Evolutionary conservation across 129 eudicot species (phyloP).

Genomic region (Apium graveolens): DNA sequence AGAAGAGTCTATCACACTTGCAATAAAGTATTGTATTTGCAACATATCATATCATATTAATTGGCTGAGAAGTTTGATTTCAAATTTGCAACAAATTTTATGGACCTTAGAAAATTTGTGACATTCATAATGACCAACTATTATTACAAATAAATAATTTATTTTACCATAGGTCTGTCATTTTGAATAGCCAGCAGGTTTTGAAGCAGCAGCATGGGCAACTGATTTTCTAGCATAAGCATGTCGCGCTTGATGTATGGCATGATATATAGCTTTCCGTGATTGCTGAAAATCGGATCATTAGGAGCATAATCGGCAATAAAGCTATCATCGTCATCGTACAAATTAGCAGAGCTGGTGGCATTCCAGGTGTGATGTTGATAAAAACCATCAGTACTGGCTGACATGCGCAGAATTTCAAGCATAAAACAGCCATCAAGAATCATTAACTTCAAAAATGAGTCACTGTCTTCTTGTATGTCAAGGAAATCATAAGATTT

Average conservation of each 20-base stretch:
- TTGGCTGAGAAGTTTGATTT: neutral
- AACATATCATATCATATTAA: neutral
- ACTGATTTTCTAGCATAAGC: conserved; percentile 69
- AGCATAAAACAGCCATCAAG: conserved; percentile 24
- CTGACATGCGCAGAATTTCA: conserved; percentile 17
- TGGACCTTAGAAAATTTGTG: neutral
- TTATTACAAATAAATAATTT: neutral
- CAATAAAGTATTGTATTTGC: neutral
- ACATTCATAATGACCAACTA: neutral
- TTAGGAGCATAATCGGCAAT: conserved; percentile 42
- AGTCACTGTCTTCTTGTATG: neutral
- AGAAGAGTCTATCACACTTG: neutral
- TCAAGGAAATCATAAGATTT: conserved; percentile 27
- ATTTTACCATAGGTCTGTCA: neutral
- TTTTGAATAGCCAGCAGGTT: conserved; percentile 32
- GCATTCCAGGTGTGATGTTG: conserved; percentile 3
- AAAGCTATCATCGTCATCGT: neutral
- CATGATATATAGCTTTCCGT: conserved; percentile 40
- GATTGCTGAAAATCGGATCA: conserved; percentile 60
- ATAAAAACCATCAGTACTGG: neutral
- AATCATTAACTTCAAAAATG: conserved; percentile 26
- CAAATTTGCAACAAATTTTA: neutral
- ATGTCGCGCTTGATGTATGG: conserved; percentile 61
- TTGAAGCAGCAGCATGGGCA: conserved; percentile 48
- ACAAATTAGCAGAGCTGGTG: neutral